A percentile compares a stretch with the other conserved stretches of the same genome.
These are phyloP conservation scores for Actinidia arguta DNA, from an alignment of 179 eudicot genomes.

Conservation along the genomic window DNA sequence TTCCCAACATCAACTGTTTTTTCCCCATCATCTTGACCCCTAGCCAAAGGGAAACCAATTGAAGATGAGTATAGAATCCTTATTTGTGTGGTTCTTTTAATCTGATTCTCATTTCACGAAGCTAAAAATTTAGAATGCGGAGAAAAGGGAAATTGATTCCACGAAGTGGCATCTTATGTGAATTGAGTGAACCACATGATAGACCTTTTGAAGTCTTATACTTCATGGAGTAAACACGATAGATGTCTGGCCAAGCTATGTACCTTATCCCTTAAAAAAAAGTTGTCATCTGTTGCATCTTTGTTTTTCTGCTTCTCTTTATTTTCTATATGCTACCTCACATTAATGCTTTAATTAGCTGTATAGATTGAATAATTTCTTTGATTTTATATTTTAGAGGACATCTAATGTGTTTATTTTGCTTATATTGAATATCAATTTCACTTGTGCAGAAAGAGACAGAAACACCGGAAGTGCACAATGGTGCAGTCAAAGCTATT, in stretches of 20 bases:
- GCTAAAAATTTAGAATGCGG: no score
- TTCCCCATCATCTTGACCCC: no score
- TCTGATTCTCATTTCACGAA: no score
- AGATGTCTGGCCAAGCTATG: not conserved
- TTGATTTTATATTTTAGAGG: not conserved
- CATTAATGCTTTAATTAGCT: not conserved
- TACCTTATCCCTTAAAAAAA: not conserved
- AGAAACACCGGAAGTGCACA: conserved; percentile 70
- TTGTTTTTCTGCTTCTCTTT: not conserved
- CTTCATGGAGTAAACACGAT: not conserved
- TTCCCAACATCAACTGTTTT: no score
- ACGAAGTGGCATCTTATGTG: not conserved
- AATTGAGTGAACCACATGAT: not conserved
- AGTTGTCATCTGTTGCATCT: not conserved
- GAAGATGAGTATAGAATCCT: no score
- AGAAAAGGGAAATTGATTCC: not conserved
- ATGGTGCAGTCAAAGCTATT: conserved; percentile 94
- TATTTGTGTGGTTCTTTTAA: no score
- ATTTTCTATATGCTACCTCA: not conserved
- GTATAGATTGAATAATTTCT: not conserved
- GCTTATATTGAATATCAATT: not conserved
- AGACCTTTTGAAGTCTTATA: not conserved
- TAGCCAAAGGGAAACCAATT: no score
- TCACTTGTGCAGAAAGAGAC: conserved; percentile 65
- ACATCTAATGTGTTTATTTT: not conserved